Evolutionary conservation across 352 stramenopile genomes (phyloP).

Genomic region (Globisporangium polare): DNA sequence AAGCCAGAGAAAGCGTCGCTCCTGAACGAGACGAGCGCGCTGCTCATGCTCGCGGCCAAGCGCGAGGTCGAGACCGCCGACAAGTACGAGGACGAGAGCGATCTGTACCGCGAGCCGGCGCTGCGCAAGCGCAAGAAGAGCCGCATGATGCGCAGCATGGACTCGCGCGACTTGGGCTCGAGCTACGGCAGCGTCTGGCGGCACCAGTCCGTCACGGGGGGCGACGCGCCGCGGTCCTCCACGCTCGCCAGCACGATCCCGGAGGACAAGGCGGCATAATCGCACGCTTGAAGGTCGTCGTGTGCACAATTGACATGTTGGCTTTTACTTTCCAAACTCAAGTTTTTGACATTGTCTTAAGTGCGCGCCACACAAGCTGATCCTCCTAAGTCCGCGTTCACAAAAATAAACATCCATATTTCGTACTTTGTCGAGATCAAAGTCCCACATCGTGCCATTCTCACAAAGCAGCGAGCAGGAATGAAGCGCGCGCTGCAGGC

Average conservation of each 20-base stretch:
- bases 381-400: neutral
- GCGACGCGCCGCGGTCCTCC: neutral
- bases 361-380: too few relatives aligned
- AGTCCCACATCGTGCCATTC: neutral
- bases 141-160: constrained; percentile 8
- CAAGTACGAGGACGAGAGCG: constrained; percentile 47
- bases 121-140: constrained; percentile 33
- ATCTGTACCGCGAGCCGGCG: constrained; percentile 70
- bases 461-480: neutral
- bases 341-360: neutral
- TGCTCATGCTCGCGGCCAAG: constrained; percentile 33
- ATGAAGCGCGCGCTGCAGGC: constrained; percentile 35
- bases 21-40: constrained; percentile 24
- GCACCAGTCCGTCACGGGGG: neutral
- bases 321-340: too few relatives aligned
- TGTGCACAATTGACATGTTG: neutral
- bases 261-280: constrained; percentile 2
- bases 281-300: neutral
- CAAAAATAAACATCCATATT: neutral
- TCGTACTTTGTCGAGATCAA: neutral
- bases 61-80: constrained; percentile 25
- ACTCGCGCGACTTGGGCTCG: constrained; percentile 7
- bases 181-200: constrained; percentile 19
- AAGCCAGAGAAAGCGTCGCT: constrained; percentile 14
- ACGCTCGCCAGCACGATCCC: constrained; percentile 7